Evolutionary conservation across 2,329 filamentous ascomycete species (phyloP), one percentile per base, ranked within the genome.

Genomic region (Cordyceps farinosa): DNA sequence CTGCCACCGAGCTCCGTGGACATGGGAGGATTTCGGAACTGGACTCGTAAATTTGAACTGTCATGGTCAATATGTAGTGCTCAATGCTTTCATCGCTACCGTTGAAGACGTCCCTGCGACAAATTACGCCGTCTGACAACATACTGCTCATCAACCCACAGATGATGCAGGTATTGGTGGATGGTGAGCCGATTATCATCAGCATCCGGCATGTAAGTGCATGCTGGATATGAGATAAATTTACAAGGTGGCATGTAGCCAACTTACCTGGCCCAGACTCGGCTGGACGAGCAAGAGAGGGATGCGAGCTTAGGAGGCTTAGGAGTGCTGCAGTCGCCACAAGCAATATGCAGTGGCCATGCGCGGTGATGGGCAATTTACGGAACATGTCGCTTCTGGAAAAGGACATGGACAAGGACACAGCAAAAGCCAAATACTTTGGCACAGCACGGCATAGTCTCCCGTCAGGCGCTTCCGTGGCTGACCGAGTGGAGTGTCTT

Each of bases 1-100:
- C 27, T 42, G 45, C 47, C 47, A 22, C 17, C 5, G 8, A 10
- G 45, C 45, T 42, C 8, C 17, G 34, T 32, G 56, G 44, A 48
- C 17, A 36, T 15, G 27, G 44, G 34, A 17, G 34, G 47, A 42
- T 15, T 40, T 30, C 13, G 55, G 55, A 42, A 40, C 13, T 40
- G 50, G 61, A 50, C 48, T 59, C 55, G 62, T 63, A 63, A 62
- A 63, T 59, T 54, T 54, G 62, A 63, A 36, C 62, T 59, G 8
- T n/a, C 48, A 59, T 48, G 62, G 34, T 63, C 62, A 53, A n/a
- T 48, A 8, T 63, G 62, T 63, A 63, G 62, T 63, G 30, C 40
- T 59, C 45, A 32, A 63, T 54, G 55, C 48, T 63, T 55, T 56
- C 53, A n/a, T 53, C 45, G 62, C 47, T 34, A 30, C 29, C 32